Conservation (phyloP, 2,329 filamentous ascomycete species). For the Colletotrichum australisinense region DNA sequence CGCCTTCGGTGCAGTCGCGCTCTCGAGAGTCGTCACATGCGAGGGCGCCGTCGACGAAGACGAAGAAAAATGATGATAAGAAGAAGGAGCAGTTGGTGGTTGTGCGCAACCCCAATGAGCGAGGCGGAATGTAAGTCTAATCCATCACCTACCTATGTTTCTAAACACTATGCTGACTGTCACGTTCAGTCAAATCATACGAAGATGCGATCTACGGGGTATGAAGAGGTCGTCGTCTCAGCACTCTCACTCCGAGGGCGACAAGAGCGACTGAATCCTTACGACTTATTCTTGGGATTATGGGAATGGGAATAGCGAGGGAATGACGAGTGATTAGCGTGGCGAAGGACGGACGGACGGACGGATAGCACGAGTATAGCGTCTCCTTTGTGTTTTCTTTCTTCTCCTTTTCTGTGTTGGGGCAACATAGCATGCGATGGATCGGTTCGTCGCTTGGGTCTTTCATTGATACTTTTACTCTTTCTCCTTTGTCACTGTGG, state of each 20-base stretch:
- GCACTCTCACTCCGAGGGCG: constrained; percentile 24
- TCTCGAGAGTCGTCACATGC: constrained; percentile 22
- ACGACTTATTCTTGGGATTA: not conserved
- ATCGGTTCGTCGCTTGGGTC: not conserved
- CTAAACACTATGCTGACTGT: constrained; percentile 7
- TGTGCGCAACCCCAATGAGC: constrained; percentile 34
- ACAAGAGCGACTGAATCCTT: constrained; percentile 27
- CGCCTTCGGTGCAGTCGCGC: constrained; percentile 17
- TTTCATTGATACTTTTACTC: constrained; percentile 3
- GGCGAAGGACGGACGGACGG: not conserved
- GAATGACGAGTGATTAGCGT: not conserved
- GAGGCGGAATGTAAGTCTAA: constrained; percentile 33
- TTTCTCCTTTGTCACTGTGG: constrained; percentile 17
- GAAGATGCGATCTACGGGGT: constrained; percentile 31
- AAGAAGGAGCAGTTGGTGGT: constrained; percentile 37
- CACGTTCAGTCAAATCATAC: constrained; percentile 29
- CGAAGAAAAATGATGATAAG: constrained; percentile 34
- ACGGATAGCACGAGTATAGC: not conserved
- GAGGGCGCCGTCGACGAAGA: constrained; percentile 23
- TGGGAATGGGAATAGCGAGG: not conserved
- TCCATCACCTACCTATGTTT: not conserved
- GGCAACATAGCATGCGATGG: not conserved
- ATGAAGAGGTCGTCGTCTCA: constrained; percentile 28
- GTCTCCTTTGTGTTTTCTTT: constrained; percentile 19
- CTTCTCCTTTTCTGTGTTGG: not conserved